Base-by-base conservation (phyloP, 2,329 filamentous ascomycete genomes). In the Gnomoniopsis smithogilvyi region DNA sequence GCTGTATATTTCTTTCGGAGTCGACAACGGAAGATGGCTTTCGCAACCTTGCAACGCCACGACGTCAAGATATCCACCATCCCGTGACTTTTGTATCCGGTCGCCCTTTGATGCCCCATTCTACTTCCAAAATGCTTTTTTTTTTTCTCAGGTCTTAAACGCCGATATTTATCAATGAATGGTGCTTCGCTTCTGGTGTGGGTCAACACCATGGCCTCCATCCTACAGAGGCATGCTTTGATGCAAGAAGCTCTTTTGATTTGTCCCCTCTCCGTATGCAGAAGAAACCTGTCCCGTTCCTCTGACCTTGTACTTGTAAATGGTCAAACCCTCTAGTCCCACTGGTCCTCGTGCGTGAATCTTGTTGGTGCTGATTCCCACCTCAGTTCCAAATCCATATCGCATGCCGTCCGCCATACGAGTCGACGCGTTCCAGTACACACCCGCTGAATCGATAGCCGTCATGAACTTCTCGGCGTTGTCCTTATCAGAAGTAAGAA, bases 281-380 rank as follows among this genome's bases (percentile, higher is more conserved):
- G 83, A 83, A 22, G 91, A 91, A n/a, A 87, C 80, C 65, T 99
- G 95, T 11, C 93, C 95, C 60, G 84, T 79, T 0, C 94, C 95
- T 41, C 90, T 80, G 63, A 99, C 82, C 73, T 95, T 86, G 79
- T 97, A 99, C 79, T 97, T 97, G 78, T 99, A 97, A 63, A 98
- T 98, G 71, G 92, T 96, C 72, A 99, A 75, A 0, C 95, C 95
- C 70, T 98, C 95, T 54, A 99, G 78, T 1, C 95, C 95, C 6
- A 99, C 95, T 0, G 95, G 95, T 0, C 95, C 95, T 53, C 95
- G 81, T 1, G 91, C 90, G 72, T 99, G 95, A 64, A 99, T 96
- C 80, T 98, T 99, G 80, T 97, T 99, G 52, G 95, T 99, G 77
- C 91, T 96, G 75, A 99, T 98, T 56, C 95, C 95, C 24, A 99